Base-by-base conservation (phyloP, 306 rosid species). In the Pterocarpus santalinus region DNA sequence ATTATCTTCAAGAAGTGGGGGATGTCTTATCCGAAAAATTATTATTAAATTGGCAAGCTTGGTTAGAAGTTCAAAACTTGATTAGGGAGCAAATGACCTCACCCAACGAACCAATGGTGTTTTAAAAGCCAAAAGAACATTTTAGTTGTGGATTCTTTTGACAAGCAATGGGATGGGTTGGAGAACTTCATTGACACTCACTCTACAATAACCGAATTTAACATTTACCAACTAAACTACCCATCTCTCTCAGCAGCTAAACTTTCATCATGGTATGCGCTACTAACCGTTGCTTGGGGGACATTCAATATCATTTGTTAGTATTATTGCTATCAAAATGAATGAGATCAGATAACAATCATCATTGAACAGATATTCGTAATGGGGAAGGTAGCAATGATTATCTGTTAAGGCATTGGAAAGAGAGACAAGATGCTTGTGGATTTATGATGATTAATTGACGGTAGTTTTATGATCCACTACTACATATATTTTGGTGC, bases 211-310 rank as follows among this genome's bases (percentile, higher is more conserved):
- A 51, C 58, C 47, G 85, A 76, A 60, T 22, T 72, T 15, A 47
- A 68, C 67, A 12, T 36, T 36, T 75, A 75, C 72, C 85, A 73
- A 81, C 74, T 52, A 52, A 77, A 38, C 41, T 33, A 66, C 78
- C 43, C 44, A 53, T 49, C 62, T 46, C 36, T 49, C 62, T 63
- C 35, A 30, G 3, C 2, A 10, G 8, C 73, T 33, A 32, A 73
- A 65, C 33, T 41, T 65, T 65, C 69, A 65, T 81, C 34, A 65
- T 73, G 47, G 16, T 51, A 64, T 33, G 34, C 63, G 41, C 36
- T 15, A 55, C 73, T 56, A 12, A 13, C 17, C 62, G 32, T 81
- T 67, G 77, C 77, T 69, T 82, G 17, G 22, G 16, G 77, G 52
- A 12, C 66, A 72, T 55, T 56, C 56, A 34, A 67, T 43, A 65